Evolutionary conservation across 2,329 filamentous ascomycete species (phyloP).

Genomic region (Grosmannia clavigera): DNA sequence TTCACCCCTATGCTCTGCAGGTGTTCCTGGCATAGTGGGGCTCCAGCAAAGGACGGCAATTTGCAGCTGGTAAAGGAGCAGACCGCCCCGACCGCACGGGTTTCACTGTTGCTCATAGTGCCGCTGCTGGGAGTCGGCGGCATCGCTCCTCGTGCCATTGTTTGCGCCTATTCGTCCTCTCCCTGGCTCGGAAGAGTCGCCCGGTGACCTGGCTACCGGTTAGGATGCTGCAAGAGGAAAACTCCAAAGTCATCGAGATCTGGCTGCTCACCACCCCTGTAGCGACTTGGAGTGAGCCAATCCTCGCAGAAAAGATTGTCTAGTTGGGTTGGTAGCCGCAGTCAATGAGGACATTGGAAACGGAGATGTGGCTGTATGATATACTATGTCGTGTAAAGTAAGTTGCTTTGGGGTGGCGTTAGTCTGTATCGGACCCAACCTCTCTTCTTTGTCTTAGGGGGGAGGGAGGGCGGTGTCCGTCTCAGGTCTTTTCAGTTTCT

Average conservation of each 20-base stretch:
- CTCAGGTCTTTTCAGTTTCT: conserved; percentile 72
- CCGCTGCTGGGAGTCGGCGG: neutral
- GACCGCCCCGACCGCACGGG: neutral
- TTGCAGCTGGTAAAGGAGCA: neutral
- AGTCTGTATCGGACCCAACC: neutral
- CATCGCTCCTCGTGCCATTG: neutral
- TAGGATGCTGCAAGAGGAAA: neutral
- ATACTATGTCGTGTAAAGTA: neutral
- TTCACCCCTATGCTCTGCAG: neutral
- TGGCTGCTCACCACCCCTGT: neutral
- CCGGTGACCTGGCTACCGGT: neutral
- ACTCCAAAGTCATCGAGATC: neutral
- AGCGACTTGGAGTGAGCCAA: neutral
- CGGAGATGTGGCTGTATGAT: neutral
- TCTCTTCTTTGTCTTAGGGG: neutral
- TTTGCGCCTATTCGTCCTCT: neutral
- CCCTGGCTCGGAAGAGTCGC: neutral
- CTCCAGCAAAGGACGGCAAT: neutral
- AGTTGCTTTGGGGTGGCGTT: neutral
- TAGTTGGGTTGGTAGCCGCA: neutral
- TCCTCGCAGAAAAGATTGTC: neutral
- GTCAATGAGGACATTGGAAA: neutral
- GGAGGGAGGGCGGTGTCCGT: conserved; percentile 15
- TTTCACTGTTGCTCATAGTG: neutral
- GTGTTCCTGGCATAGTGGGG: neutral